phyloP scores from a whole-genome alignment of 2,329 filamentous ascomycete genomes.

The Fusarium sacchari region DNA sequence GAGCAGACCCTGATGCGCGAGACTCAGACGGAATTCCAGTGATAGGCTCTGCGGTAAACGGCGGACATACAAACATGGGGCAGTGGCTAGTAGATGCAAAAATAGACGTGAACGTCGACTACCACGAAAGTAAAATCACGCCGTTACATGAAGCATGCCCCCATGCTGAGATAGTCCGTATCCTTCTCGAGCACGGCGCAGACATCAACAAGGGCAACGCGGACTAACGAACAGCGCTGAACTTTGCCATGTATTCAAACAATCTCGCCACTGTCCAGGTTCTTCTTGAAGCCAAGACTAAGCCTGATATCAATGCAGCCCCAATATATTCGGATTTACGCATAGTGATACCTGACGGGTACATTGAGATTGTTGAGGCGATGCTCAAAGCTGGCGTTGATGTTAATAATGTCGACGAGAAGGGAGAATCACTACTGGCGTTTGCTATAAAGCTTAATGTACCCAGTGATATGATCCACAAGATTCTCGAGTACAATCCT shows the following conservation, averaged over 20 bases:
- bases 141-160: accelerated
- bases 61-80: background rate
- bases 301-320: background rate
- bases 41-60: background rate
- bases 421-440: background rate
- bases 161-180: background rate
- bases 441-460: background rate
- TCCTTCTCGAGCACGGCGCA: background rate
- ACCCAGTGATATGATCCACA: background rate
- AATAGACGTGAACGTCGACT: background rate
- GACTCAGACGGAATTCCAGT: background rate
- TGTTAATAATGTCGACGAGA: background rate
- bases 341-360: accelerated
- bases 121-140: accelerated
- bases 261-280: accelerated
- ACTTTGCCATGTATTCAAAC: accelerated
- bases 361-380: background rate
- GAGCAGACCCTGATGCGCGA: background rate
- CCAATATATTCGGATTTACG: background rate
- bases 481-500: constrained; percentile 10
- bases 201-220: background rate
- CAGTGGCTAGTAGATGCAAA: background rate
- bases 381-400: constrained; percentile 6
- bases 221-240: background rate
- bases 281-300: accelerated